Evolutionary conservation across 495 filamentous ascomycete genomes (phyloP), one percentile per base, ranked within the genome.

Genomic region (Podospora pseudoanserina): DNA sequence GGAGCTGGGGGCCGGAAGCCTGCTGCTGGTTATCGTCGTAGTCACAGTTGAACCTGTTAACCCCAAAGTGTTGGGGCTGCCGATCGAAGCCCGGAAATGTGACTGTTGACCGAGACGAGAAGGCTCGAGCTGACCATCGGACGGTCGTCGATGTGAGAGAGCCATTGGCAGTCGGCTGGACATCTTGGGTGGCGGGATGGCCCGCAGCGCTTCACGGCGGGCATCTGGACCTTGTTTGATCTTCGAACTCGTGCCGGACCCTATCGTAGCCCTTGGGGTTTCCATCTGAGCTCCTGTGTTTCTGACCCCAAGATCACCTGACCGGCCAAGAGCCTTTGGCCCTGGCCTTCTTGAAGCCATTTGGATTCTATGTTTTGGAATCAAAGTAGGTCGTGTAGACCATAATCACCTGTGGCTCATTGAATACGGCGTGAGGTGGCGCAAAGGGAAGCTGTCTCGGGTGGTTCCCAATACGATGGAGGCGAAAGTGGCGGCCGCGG

Each of bases 101-200:
- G 75, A 67, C 34, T 75, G 74, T 26, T 77, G 77, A 54, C 67
- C 70, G 60, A 75, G 57, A n/a, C 69, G 75, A 20, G 77, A 71
- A 53, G 66, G 73, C 32, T 73, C 70, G n/a, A 64, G 7, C 26
- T 75, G 73, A 49, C 67, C 54, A 15, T 74, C 65, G 4, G 72
- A 74, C 19, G 75, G 75, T 11, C 68, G 71, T 64, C 76, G 76
- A 39, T 68, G 55, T 5, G 77, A 71, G 16, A 65, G 65, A 39
- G 71, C 71, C 53, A 80, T 78, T 53, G 80, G 79, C 67, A 79
- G 71, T 57, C 75, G 77, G 68, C 75, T 81, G 3, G 70, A 67
- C 66, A 74, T 65, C 59, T 70, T 77, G 26, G 77, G 69, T 49
- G 78, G 79, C 34, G 78, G 73, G 3, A 74, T 71, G 32, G 75